Percentiles rank a stretch among this genome's conserved stretches.
phyloP scores from a whole-genome alignment of 768 basidiomycete species.

The Termitomyces sp. region DNA sequence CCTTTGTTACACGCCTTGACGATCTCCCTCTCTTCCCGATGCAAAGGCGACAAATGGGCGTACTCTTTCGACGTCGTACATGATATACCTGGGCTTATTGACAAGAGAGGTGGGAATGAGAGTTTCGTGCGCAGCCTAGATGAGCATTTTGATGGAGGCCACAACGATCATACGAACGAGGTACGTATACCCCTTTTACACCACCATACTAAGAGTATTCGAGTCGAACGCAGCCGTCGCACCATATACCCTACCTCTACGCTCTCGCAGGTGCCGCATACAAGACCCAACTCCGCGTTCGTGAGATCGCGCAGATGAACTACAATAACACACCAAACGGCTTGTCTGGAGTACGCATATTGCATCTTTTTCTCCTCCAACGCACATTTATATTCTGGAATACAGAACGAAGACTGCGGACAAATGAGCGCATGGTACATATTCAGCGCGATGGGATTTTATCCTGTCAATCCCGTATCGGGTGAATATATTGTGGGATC shows the following conservation, averaged over 20 bases:
- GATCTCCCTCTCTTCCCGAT: too few species aligned
- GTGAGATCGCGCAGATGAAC: conserved; percentile 57
- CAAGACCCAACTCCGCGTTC: conserved; percentile 68
- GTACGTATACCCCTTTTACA: conserved; percentile 26
- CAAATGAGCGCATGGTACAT: conserved; percentile 92
- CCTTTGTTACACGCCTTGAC: background rate
- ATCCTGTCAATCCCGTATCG: conserved; percentile 79
- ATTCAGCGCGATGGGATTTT: conserved; percentile 80
- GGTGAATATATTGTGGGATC: conserved; percentile 74
- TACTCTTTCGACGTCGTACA: conserved; percentile 81
- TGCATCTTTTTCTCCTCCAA: background rate
- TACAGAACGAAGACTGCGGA: conserved; percentile 83
- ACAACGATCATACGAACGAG: conserved; percentile 84
- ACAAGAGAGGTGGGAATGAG: conserved; percentile 59
- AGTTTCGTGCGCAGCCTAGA: conserved; percentile 68
- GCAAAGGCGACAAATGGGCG: conserved; percentile 48
- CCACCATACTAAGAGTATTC: background rate
- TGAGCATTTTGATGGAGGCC: conserved; percentile 52
- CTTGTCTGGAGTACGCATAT: conserved; percentile 58
- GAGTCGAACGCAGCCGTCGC: conserved; percentile 54
- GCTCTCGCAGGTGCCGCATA: conserved; percentile 66
- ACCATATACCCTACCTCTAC: conserved; percentile 85
- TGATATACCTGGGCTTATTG: conserved; percentile 58
- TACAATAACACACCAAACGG: conserved; percentile 70
- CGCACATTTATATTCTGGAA: background rate